These are phyloP conservation scores for Lipomyces orientalis DNA, from an alignment of 805 yeast genomes.

Conservation along the genomic window DNA sequence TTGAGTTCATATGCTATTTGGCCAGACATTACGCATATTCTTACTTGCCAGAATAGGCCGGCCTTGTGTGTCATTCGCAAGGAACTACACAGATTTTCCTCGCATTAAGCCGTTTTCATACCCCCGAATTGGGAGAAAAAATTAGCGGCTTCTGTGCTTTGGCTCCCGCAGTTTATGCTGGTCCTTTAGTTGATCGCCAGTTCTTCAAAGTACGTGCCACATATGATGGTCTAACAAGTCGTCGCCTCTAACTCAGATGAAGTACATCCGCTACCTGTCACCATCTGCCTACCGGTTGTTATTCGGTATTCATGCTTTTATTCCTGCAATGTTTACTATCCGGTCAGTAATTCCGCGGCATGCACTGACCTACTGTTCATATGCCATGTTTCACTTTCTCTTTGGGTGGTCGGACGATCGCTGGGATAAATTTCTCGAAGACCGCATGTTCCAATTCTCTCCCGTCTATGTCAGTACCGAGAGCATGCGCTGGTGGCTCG, in stretches of 20 bases:
- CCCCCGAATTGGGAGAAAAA: slow-evolving; percentile 55
- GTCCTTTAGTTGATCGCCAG: slow-evolving; percentile 65
- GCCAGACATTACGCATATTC: background rate
- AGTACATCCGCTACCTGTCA: slow-evolving; percentile 41
- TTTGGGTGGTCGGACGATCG: slow-evolving; percentile 84
- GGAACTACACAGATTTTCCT: slow-evolving; percentile 88
- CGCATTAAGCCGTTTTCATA: slow-evolving; percentile 59
- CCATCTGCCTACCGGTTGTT: slow-evolving; percentile 45
- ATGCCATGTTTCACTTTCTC: slow-evolving; percentile 81
- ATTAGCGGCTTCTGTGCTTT: slow-evolving; percentile 74
- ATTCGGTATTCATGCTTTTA: slow-evolving; percentile 79
- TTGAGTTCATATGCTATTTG: background rate
- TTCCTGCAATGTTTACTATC: slow-evolving; percentile 72
- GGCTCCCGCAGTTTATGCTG: slow-evolving; percentile 93
- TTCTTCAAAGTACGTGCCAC: slow-evolving; percentile 40
- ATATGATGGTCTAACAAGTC: background rate
- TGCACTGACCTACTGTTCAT: slow-evolving; percentile 58
- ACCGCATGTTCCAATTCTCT: slow-evolving; percentile 80
- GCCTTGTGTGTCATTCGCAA: slow-evolving; percentile 85
- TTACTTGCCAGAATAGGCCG: slow-evolving; percentile 49
- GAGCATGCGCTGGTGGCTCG: slow-evolving; percentile 93
- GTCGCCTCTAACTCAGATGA: background rate
- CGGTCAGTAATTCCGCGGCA: slow-evolving; percentile 57
- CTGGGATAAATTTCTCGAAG: slow-evolving; percentile 73
- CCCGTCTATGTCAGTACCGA: slow-evolving; percentile 82